Base-by-base conservation (phyloP, 495 filamentous ascomycete genomes). In the Chaetomium fimeti region DNA sequence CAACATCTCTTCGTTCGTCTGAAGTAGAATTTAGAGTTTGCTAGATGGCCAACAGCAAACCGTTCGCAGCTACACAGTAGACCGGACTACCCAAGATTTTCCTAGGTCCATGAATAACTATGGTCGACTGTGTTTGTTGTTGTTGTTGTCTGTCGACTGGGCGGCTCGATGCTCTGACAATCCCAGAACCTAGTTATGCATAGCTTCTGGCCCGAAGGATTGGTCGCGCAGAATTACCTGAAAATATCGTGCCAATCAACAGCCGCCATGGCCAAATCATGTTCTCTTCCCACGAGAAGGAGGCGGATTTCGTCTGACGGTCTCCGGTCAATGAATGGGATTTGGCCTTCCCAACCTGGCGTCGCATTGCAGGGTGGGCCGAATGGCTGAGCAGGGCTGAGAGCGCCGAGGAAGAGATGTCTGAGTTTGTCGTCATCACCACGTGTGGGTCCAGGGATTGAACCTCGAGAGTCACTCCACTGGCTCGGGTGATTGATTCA, bases 351-450 rank as follows among this genome's bases (percentile, higher is more conserved):
- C 32, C 15, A 15, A 5, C 25, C 20, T 57, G 55, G 55, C 27
- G 55, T 57, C 38, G 55, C 36, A 57, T 42, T 43, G 32, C 32
- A 36, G 32, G 54, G 36, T 40, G 55, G 55, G 38, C 20, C 55
- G 8, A 25, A 57, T 22, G 55, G 55, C 55, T 57, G 55, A 57
- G 55, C 32, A 57, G n/a, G 55, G 38, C 55, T 57, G 52, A 55
- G 15, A 28, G 52, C 48, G 13, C 15, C 5, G 12, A 28, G 49
- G 40, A 28, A 5, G 45, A 32, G 3, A 54, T 54, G 51, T 32
- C 51, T 32, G 49, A 52, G 13, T 18, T 25, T 27, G 24, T 52
- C 49, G 49, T 52, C 49, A 52, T 28, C 4, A 15, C 49, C 49
- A 28, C 25, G 22, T 24, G 48, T 52, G 48, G 48, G 25, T 24